phyloP scores from a whole-genome alignment of 345 rosid species.

The Triadica sebifera region DNA sequence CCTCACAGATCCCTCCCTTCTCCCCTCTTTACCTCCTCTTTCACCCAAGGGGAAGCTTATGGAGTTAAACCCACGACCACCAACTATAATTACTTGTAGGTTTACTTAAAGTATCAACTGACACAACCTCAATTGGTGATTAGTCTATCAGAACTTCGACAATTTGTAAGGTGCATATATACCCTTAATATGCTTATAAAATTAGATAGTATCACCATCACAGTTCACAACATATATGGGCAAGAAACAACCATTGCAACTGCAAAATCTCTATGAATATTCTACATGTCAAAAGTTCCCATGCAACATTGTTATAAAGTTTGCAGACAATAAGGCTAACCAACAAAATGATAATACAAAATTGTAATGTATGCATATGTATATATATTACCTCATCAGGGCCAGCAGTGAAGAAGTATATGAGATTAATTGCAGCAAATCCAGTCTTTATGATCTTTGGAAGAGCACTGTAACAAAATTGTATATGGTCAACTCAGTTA shows the following conservation, averaged over 20 bases:
- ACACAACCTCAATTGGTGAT: not conserved
- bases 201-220: not conserved
- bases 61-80: not conserved
- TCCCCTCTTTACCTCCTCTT: not conserved
- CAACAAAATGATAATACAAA: not conserved
- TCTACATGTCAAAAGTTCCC: not conserved
- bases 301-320: not conserved
- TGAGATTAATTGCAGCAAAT: conserved; percentile 91
- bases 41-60: not conserved
- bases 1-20: too few relatives aligned
- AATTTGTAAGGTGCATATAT: not conserved
- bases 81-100: not conserved
- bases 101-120: not conserved
- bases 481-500: conserved; percentile 4
- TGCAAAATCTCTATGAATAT: not conserved
- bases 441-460: conserved; percentile 97
- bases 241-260: not conserved
- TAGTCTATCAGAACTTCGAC: not conserved
- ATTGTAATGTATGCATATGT: not conserved
- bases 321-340: not conserved
- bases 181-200: not conserved
- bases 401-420: conserved; percentile 96
- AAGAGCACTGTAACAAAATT: conserved; percentile 65
- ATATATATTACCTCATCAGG: conserved; percentile 85
- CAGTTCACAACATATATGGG: not conserved